Evolutionary conservation across 805 yeast species (phyloP).

Genomic region (Pichia phayaonensis): DNA sequence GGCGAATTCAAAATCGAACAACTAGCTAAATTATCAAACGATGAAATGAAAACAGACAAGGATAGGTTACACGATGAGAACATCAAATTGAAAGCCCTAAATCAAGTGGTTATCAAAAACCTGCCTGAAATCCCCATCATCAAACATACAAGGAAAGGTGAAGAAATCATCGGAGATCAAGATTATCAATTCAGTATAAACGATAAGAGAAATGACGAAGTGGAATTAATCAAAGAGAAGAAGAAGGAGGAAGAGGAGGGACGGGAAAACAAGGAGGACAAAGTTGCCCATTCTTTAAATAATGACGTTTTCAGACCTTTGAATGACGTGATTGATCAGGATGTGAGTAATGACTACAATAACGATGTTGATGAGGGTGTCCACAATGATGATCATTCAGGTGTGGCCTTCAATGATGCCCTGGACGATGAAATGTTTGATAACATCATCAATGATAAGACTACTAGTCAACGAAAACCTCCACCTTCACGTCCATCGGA

Average conservation of each 20-base stretch:
- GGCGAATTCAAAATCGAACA: constrained; percentile 47
- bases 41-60: constrained; percentile 66
- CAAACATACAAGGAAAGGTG: constrained; percentile 82
- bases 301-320: background rate
- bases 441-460: constrained; percentile 9
- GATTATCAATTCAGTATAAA: constrained; percentile 28
- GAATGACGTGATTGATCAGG: background rate
- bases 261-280: constrained; percentile 8
- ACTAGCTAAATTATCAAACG: constrained; percentile 58
- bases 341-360: constrained; percentile 8
- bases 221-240: constrained; percentile 17
- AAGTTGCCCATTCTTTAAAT: background rate
- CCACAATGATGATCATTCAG: constrained; percentile 6
- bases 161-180: constrained; percentile 60
- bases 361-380: constrained; percentile 3
- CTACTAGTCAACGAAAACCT: background rate
- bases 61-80: constrained; percentile 65
- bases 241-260: constrained; percentile 2
- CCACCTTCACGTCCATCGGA: background rate
- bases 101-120: constrained; percentile 55
- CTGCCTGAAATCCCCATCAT: constrained; percentile 36
- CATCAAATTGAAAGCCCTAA: constrained; percentile 60
- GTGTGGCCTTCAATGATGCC: constrained; percentile 8
- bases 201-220: constrained; percentile 19
- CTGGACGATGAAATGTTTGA: constrained; percentile 17